These are phyloP conservation scores for Fusarium sulawesiense DNA, from an alignment of 2,329 filamentous ascomycete species.

Conservation along the genomic window DNA sequence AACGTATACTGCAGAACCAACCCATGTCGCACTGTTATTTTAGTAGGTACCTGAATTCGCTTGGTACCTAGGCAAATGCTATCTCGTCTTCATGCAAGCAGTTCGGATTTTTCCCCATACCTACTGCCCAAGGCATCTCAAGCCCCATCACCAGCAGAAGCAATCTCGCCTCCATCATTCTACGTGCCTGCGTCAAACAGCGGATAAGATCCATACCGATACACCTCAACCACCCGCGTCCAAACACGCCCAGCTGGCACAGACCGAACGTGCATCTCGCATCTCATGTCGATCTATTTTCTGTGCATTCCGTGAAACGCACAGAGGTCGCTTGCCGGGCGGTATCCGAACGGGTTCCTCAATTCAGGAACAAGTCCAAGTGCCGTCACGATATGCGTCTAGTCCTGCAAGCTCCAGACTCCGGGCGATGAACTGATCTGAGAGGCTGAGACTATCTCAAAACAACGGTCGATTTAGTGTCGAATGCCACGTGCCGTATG, in stretches of 20 bases:
- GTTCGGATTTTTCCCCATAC: background rate
- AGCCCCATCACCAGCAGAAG: background rate
- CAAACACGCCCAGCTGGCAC: conserved; percentile 26
- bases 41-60: background rate
- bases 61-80: background rate
- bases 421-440: conserved; percentile 37
- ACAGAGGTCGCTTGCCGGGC: conserved; percentile 10
- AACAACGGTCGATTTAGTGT: conserved; percentile 42
- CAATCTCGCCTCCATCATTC: conserved; percentile 19
- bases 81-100: background rate
- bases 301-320: conserved; percentile 12
- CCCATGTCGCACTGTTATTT: background rate
- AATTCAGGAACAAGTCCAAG: conserved; percentile 7
- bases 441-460: conserved; percentile 39
- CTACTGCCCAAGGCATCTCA: background rate
- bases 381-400: background rate
- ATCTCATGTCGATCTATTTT: conserved; percentile 15
- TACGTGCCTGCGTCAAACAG: conserved; percentile 8
- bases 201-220: conserved; percentile 6
- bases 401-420: conserved; percentile 19
- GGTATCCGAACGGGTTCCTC: conserved; percentile 10
- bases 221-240: conserved; percentile 5
- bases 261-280: conserved; percentile 14
- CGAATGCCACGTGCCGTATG: conserved; percentile 42
- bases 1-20: background rate